Percentiles rank a stretch among this genome's conserved stretches.
These are phyloP conservation scores for Grosmannia serpens DNA, from an alignment of 2,329 filamentous ascomycete species.

Conservation along the genomic window DNA sequence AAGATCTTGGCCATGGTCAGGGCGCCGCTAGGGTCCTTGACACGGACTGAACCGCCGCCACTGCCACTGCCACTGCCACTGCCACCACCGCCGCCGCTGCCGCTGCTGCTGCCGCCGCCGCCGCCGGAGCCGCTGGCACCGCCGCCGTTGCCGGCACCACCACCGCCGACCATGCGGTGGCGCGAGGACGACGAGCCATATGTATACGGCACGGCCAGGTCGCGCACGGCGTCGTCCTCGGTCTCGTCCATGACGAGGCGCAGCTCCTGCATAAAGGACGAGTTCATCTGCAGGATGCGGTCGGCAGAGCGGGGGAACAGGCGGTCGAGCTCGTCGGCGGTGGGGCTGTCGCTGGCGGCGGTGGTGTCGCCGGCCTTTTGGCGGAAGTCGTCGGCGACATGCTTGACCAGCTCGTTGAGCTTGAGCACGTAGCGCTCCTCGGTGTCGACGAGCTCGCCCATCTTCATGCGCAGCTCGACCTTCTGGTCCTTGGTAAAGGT, in stretches of 20 bases:
- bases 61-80: constrained; percentile 26
- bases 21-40: constrained; percentile 66
- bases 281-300: constrained; percentile 70
- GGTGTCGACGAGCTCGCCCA: constrained; percentile 83
- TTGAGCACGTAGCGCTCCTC: constrained; percentile 91
- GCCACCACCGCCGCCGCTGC: constrained; percentile 28
- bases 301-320: constrained; percentile 76
- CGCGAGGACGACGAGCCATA: constrained; percentile 18
- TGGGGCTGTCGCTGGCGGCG: constrained; percentile 56
- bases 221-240: constrained; percentile 65
- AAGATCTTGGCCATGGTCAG: constrained; percentile 69
- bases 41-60: constrained; percentile 28
- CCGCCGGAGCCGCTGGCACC: too few species aligned
- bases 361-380: constrained; percentile 50
- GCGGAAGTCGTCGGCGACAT: constrained; percentile 71
- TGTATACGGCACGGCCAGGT: constrained; percentile 49
- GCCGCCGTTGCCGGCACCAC: constrained; percentile 28
- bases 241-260: constrained; percentile 69
- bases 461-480: constrained; percentile 71
- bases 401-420: constrained; percentile 69
- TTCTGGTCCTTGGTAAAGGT: constrained; percentile 75
- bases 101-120: constrained; percentile 21
- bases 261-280: constrained; percentile 66
- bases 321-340: constrained; percentile 57
- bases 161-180: constrained; percentile 14